These are phyloP conservation scores for Zygosaccharomyces pseudorouxii DNA, from an alignment of 805 yeast genomes.

Conservation along the genomic window DNA sequence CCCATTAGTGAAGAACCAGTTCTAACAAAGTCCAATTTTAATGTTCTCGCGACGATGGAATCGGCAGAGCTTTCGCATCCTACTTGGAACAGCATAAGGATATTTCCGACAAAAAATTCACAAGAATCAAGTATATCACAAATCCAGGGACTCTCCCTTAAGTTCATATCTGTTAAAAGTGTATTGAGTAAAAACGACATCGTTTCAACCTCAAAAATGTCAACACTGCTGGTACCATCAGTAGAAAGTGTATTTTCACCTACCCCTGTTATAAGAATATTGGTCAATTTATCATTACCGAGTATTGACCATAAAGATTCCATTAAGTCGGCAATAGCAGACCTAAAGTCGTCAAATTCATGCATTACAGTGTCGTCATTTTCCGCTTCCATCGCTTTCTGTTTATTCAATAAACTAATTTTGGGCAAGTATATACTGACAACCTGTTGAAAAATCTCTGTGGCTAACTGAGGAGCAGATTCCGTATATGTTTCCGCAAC, in stretches of 20 bases:
- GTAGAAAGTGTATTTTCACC: conserved; percentile 18
- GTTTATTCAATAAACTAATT: conserved; percentile 43
- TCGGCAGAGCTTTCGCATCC: conserved; percentile 21
- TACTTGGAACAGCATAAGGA: conserved; percentile 24
- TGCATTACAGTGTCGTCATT: conserved; percentile 24
- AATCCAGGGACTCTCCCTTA: conserved; percentile 31
- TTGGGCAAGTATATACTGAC: conserved; percentile 67
- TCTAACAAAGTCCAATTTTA: conserved; percentile 30
- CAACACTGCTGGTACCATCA: conserved; percentile 7
- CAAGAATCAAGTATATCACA: conserved; percentile 25
- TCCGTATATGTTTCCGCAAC: conserved; percentile 32
- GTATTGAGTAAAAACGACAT: conserved; percentile 30
- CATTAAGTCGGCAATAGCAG: conserved; percentile 72
- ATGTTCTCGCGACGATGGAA: conserved; percentile 14
- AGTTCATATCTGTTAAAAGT: conserved; percentile 26
- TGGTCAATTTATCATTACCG: conserved; percentile 40
- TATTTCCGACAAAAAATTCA: conserved; percentile 22
- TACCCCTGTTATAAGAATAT: conserved; percentile 27
- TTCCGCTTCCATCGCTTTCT: conserved; percentile 34
- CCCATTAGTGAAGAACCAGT: conserved; percentile 29
- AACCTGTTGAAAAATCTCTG: conserved; percentile 45
- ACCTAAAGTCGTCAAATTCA: conserved; percentile 65
- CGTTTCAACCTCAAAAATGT: conserved; percentile 32
- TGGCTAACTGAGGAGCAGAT: conserved; percentile 34
- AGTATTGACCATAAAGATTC: conserved; percentile 66